Evolutionary conservation across 306 rosid genomes (phyloP).

Genomic region (Prinsepia uniflora): DNA sequence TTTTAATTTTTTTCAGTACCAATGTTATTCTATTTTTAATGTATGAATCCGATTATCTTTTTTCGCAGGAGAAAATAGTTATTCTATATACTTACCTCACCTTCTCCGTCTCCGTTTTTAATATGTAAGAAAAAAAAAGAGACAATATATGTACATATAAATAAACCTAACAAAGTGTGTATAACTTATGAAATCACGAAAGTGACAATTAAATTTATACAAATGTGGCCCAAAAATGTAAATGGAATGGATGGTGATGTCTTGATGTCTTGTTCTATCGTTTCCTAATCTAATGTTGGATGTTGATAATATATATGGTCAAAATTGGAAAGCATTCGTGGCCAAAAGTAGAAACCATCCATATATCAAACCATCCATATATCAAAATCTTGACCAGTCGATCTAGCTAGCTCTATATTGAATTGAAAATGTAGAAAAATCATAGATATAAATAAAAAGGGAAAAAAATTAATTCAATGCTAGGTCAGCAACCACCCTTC

Average conservation of each 20-base stretch:
- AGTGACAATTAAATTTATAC: neutral
- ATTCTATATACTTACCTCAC: too few relatives aligned
- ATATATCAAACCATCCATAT: slow-evolving; percentile 13
- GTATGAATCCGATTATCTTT: too few relatives aligned
- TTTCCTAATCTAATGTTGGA: neutral
- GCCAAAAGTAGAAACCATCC: slow-evolving; percentile 14
- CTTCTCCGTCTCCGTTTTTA: too few relatives aligned
- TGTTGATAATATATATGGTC: neutral
- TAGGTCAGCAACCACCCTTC: slow-evolving; percentile 62
- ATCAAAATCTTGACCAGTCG: slow-evolving; percentile 19
- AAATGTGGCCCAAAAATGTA: neutral
- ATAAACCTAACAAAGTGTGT: too few relatives aligned
- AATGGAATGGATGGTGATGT: neutral
- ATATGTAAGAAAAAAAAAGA: too few relatives aligned
- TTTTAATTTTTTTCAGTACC: too few relatives aligned
- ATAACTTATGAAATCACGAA: too few relatives aligned
- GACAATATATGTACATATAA: too few relatives aligned
- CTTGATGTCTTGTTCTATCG: neutral
- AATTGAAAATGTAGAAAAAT: neutral
- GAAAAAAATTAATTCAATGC: slow-evolving; percentile 2
- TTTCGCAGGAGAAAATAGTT: too few relatives aligned
- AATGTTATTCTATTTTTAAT: too few relatives aligned
- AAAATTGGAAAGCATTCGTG: neutral
- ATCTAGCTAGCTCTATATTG: neutral
- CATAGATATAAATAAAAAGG: neutral